Base-by-base conservation (phyloP, 1,284 basidiomycete species). In the Rhodotorula glutinis region DNA sequence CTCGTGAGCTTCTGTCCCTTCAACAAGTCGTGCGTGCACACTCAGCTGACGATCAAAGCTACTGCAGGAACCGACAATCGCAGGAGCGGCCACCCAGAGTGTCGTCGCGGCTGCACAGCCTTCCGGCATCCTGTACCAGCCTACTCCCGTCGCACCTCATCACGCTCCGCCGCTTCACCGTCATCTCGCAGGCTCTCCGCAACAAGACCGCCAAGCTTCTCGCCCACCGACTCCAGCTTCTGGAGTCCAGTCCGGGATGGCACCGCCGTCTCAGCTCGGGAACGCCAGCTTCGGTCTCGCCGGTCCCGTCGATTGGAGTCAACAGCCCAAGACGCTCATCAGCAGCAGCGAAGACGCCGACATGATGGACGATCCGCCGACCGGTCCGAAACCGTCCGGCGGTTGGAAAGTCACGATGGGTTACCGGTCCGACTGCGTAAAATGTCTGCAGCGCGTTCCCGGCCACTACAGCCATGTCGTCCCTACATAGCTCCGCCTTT, bases 331-430 rank as follows among this genome's bases (percentile, higher is more conserved):
- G 3, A 23, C 46, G 3, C 41, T 25, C 47, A 25, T 49, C 23
- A 19, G 33, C 10, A 19, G 33, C 10, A 43, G 21, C 19, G 47
- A 33, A 9, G 44, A n/a, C 27, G 49, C 49, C 27, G 41, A 10
- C n/a, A 47, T 59, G 54, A 23, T 30, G 19, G 33, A 41, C 14
- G n/a, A 49, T 10, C 9, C 54, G 41, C 41, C 33, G 33, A 25
- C 17, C 30, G 8, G 40, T 19, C 23, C 14, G 29, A 46, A 21
- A 10, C 27, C 25, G 51, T 11, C 21, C n/a, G 29, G 58, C 59
- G 69, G 21, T 9, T 67, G 69, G 69, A 70, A 70, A n/a, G 54
- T 70, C 44, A 67, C 69, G 60, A 67, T 70, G 65, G 69, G 69
- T 9, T 70, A 57, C 46, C 57, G 69, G 16, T 27, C 66, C 3